Evolutionary conservation across 306 rosid genomes (phyloP), one percentile per base, ranked within the genome.

Genomic region (Bauhinia variegata): DNA sequence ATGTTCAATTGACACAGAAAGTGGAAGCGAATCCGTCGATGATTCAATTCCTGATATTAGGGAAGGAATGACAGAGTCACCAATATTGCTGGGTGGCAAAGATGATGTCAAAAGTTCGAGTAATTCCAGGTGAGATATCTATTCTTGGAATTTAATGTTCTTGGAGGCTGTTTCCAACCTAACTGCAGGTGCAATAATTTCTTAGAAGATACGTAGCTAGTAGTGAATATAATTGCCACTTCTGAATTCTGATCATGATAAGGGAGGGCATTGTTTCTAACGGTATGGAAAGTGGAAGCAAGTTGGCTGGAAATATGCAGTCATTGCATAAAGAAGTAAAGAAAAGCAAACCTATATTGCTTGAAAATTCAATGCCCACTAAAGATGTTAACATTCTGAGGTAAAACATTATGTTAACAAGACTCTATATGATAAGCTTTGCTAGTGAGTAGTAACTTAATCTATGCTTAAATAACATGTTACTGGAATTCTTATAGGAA

Each of bases 251-350:
- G 68, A 77, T 76, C 73, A 64, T 77, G 53, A 63, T 51, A 78
- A 83, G 86, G 70, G 88, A 82, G 63, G 80, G 71, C 58, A 47
- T 62, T 51, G 60, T 34, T 67, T 87, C 81, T 61, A 80, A 74
- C 76, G 79, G 19, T 63, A 50, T 28, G 11, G 68, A 65, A 63
- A 81, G 75, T 41, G 61, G 66, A 57, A 14, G 77, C 15, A 87
- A 67, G 52, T 60, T 66, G 57, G 74, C 60, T 60, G 80, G 73
- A 37, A 74, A 63, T 43, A 67, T 72, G 60, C 76, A 4, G 41
- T 74, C 72, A 33, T 54, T 32, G 68, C 66, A 41, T 1, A 70
- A 76, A 67, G 87, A 75, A 75, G 84, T 56, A 72, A 78, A 79
- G 74, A 76, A 58, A 72, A 52, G 54, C 63, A 82, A 82, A 60